Evolutionary conservation across 352 stramenopile species (phyloP), one percentile per base, ranked within the genome.

Genomic region (Globisporangium viniferum): DNA sequence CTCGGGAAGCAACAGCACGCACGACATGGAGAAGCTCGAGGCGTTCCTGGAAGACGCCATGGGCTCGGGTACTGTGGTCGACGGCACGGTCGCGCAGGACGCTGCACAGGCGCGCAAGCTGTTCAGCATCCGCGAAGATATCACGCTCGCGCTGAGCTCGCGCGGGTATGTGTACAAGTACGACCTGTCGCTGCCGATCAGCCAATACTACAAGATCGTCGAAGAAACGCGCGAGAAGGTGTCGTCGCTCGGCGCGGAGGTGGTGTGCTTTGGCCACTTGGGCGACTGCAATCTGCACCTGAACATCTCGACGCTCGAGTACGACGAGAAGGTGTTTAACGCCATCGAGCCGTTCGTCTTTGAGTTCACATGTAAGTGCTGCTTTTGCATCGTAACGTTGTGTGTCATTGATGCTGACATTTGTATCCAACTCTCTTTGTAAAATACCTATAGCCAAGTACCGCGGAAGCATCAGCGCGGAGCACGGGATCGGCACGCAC

Each of bases 81-180:
- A 98, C 72, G 97, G 96, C 35, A 97, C 94, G 2, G 76, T 99
- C 49, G 93, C 97, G 36, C 92, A 98, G 73, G 95, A 98, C 81
- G 79, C 91, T 12, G 81, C 82, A 24, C 93, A 99, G 73, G 85
- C 92, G 2, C 70, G 82, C 0, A 94, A 95, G 62, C 88, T 99
- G 64, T 99, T 98, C 87, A 86, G 82, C 49, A 88, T 99, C 46
- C 90, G 97, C 36, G 98, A 99, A 77, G 90, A 94, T 51, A 95
- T 98, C 62, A 93, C 97, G 44, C 80, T 98, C 22, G 84, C 92
- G 15, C 82, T 98, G 29, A 89, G 78, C 59, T 69, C 72, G 49
- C 78, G 73, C 27, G 97, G 97, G 27, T 97, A 95, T 72, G 92
- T 97, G 55, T 98, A 99, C 81, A 99, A 99, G 83, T 99, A 99